These are phyloP conservation scores for Cladophialophora chaetospira DNA, from an alignment of 2,329 filamentous ascomycete species.

Conservation along the genomic window DNA sequence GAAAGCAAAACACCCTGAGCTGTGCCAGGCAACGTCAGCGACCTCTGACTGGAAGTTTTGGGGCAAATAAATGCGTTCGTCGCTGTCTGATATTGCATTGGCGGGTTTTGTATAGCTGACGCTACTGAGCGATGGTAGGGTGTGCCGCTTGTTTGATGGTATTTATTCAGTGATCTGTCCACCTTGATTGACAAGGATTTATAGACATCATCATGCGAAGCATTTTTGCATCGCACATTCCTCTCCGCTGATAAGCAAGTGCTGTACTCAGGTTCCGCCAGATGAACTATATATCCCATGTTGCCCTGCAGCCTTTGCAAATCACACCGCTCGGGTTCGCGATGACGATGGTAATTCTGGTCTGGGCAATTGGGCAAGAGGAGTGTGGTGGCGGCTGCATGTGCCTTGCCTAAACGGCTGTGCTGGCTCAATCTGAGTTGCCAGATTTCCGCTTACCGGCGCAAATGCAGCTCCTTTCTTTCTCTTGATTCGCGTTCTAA, in stretches of 20 bases:
- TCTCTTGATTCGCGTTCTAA: background rate
- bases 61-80: conserved; percentile 7
- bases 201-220: background rate
- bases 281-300: background rate
- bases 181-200: background rate
- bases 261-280: background rate
- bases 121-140: conserved; percentile 2
- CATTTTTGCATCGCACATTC: background rate
- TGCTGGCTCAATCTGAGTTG: conserved; percentile 24
- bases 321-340: conserved; percentile 1
- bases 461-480: background rate
- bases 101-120: conserved; percentile 1
- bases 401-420: conserved; percentile 29
- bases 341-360: background rate
- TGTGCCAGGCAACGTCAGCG: conserved; percentile 10
- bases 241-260: background rate
- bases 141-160: background rate
- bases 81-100: conserved; percentile 1
- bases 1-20: conserved; percentile 33
- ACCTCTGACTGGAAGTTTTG: conserved; percentile 22
- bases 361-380: background rate
- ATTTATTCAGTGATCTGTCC: background rate
- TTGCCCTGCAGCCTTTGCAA: background rate
- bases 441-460: background rate
- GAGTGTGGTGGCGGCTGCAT: conserved; percentile 11